A percentile compares a stretch with the other conserved stretches of the same genome.
phyloP scores from a whole-genome alignment of 23 red algal genomes.

The Gracilaria caudata region DNA sequence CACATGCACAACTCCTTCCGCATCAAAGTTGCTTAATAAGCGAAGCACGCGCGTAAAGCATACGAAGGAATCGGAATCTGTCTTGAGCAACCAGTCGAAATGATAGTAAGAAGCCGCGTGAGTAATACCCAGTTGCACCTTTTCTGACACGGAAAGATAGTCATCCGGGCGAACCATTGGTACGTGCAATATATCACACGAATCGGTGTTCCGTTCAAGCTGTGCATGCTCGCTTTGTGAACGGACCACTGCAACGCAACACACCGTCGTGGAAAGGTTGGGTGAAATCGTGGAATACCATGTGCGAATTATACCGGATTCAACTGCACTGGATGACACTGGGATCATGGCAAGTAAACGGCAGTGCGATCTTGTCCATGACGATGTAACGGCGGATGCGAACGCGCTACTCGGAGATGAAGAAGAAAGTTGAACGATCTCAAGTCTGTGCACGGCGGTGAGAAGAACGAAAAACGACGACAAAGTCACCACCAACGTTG shows the following conservation, averaged over 20 bases:
- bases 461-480: not conserved
- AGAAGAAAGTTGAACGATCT: not conserved
- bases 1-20: not conserved
- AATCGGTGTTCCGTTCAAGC: not conserved
- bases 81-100: constrained; percentile 28
- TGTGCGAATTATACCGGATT: not conserved
- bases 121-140: constrained; percentile 3
- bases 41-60: constrained; percentile 15
- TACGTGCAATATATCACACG: constrained; percentile 5
- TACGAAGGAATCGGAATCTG: constrained; percentile 24
- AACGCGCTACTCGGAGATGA: not conserved
- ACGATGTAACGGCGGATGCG: not conserved
- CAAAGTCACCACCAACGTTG: not conserved
- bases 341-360: constrained; percentile 4
- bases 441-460: not conserved
- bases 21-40: constrained; percentile 10
- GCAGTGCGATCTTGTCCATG: not conserved
- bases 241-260: constrained; percentile 18
- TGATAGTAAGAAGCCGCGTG: not conserved
- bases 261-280: not conserved
- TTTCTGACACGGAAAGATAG: constrained; percentile 11
- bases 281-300: constrained; percentile 1
- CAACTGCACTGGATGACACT: not conserved
- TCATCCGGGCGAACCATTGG: constrained; percentile 18
- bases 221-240: not conserved